Percentiles rank a stretch among this genome's conserved stretches.
These are phyloP conservation scores for Aspergillus pseudotamarii DNA, from an alignment of 2,329 filamentous ascomycete genomes.

Conservation along the genomic window DNA sequence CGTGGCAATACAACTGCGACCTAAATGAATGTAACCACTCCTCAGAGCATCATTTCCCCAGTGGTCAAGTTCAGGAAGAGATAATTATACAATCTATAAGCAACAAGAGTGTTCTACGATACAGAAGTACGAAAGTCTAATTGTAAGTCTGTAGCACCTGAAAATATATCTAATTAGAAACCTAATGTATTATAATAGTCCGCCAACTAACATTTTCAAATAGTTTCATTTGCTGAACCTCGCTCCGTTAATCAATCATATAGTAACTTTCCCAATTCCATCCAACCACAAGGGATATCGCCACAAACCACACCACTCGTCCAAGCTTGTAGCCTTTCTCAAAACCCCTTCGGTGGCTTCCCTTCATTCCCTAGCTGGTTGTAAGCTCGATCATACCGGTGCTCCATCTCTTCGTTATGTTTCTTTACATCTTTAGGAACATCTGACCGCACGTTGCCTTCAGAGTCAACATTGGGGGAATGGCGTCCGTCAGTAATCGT, in stretches of 20 bases:
- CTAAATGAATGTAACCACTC: no score
- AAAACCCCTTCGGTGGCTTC: slow-evolving; percentile 23
- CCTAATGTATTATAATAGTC: background rate
- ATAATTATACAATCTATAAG: no score
- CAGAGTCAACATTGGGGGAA: slow-evolving; percentile 32
- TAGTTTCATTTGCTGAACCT: background rate
- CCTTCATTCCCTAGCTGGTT: slow-evolving; percentile 33
- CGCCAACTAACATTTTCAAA: background rate
- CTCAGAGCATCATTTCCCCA: no score
- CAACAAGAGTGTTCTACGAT: no score
- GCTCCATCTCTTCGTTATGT: slow-evolving; percentile 38
- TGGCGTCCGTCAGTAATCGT: slow-evolving; percentile 34
- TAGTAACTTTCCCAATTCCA: slow-evolving; percentile 1
- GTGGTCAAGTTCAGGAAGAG: no score
- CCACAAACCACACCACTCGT: background rate
- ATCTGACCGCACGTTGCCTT: slow-evolving; percentile 29
- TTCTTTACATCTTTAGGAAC: slow-evolving; percentile 38
- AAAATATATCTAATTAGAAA: background rate
- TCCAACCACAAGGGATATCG: background rate
- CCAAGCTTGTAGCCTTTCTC: background rate
- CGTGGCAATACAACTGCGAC: background rate
- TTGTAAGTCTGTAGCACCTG: no score
- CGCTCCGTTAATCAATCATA: background rate
- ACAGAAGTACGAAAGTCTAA: no score
- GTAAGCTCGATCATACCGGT: slow-evolving; percentile 37